These are phyloP conservation scores for Nitzschia putrida DNA, from an alignment of 108 stramenopile genomes.

Conservation along the genomic window DNA sequence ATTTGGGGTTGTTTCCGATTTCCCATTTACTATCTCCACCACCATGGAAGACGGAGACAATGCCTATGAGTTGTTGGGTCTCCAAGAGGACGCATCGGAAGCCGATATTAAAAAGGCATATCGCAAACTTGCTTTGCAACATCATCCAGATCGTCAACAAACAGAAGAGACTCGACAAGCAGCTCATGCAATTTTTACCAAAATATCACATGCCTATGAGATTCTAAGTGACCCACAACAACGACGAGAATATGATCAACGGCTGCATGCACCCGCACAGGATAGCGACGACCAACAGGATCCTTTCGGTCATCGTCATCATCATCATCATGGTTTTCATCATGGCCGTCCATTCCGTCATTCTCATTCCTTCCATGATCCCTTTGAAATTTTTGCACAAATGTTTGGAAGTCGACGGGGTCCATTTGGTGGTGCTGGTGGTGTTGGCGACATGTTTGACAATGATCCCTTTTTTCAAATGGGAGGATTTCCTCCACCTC, in stretches of 20 bases:
- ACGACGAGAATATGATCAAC: conserved; percentile 65
- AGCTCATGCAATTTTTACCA: conserved; percentile 24
- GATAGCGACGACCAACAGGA: not conserved
- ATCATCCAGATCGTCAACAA: conserved; percentile 79
- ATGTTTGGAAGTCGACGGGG: conserved; percentile 33
- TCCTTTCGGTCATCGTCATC: not conserved
- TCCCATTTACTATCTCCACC: too few species aligned
- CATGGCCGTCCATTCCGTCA: conserved; percentile 10
- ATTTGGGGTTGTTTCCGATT: too few species aligned
- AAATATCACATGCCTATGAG: conserved; percentile 87
- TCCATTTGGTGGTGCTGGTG: conserved; percentile 38
- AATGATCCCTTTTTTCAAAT: conserved; percentile 56
- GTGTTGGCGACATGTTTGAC: conserved; percentile 42
- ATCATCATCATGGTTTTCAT: not conserved
- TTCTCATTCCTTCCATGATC: conserved; percentile 49
- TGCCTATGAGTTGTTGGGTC: conserved; percentile 85
- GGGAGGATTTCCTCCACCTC: conserved; percentile 21
- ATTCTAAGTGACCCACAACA: conserved; percentile 73
- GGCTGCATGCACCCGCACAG: not conserved
- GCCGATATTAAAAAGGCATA: conserved; percentile 88
- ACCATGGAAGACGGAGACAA: conserved; percentile 52
- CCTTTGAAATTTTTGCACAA: conserved; percentile 53
- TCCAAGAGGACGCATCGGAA: conserved; percentile 62
- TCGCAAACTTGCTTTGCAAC: conserved; percentile 49
- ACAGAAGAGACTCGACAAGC: conserved; percentile 37